These are phyloP conservation scores for Garcia nutans DNA, from an alignment of 345 rosid species.

Conservation along the genomic window DNA sequence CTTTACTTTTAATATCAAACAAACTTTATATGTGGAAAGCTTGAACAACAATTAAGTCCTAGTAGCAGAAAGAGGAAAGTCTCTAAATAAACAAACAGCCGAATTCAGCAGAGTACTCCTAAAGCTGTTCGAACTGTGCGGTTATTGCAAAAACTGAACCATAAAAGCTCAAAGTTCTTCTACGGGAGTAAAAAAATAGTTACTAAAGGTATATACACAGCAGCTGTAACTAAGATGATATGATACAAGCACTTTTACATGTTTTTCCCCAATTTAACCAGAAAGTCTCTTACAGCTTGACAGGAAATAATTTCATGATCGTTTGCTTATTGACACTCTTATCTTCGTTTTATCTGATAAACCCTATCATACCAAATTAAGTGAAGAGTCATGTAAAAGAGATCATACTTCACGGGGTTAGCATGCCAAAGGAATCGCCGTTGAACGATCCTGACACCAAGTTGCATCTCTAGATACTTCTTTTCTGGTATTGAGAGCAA, in stretches of 20 bases:
- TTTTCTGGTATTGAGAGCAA: slow-evolving; percentile 61
- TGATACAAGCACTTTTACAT: background rate
- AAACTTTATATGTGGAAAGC: background rate
- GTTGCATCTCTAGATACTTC: slow-evolving; percentile 66
- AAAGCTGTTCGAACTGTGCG: background rate
- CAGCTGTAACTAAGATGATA: background rate
- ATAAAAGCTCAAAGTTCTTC: background rate
- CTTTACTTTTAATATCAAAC: too few relatives aligned
- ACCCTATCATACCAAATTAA: slow-evolving; percentile 90
- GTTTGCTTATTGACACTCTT: slow-evolving; percentile 4
- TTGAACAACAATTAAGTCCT: background rate
- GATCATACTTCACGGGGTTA: slow-evolving; percentile 74
- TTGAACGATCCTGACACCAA: slow-evolving; percentile 70
- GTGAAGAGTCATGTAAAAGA: slow-evolving; percentile 90
- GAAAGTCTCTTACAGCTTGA: background rate
- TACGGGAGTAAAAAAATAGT: background rate
- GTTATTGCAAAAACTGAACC: background rate
- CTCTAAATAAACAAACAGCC: background rate
- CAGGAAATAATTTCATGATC: background rate
- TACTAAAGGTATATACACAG: background rate
- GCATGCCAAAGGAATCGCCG: slow-evolving; percentile 90
- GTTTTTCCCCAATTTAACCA: slow-evolving; percentile 1
- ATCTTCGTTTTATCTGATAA: slow-evolving; percentile 68
- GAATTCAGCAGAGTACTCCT: background rate
- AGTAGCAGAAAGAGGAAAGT: background rate